Conservation (phyloP, 257 asterid genomes). For the Solanum clarkiae region DNA sequence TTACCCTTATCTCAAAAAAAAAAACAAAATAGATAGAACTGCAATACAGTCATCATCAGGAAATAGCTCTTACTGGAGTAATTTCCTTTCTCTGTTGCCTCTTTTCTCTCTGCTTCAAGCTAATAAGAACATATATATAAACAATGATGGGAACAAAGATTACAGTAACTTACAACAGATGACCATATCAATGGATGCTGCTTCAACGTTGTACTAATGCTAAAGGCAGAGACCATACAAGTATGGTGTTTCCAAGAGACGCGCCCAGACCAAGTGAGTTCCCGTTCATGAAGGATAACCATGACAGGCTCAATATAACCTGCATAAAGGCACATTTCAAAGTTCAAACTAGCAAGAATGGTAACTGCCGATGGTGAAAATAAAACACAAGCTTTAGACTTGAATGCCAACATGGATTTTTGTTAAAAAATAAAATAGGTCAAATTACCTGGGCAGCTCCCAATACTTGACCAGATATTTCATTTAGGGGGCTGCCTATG, state of each 20-base stretch:
- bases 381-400: background rate
- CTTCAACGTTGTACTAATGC: slow-evolving; percentile 84
- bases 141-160: background rate
- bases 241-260: slow-evolving; percentile 86
- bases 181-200: slow-evolving; percentile 99
- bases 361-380: background rate
- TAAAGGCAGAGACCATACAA: slow-evolving; percentile 86
- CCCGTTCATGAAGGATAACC: slow-evolving; percentile 88
- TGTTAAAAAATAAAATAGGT: background rate
- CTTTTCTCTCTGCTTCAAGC: background rate
- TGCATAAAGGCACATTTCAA: slow-evolving; percentile 16
- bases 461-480: background rate
- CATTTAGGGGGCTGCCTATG: background rate
- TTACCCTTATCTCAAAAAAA: too few relatives aligned
- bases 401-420: background rate
- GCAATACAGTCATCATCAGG: background rate
- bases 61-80: background rate
- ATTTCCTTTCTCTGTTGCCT: background rate
- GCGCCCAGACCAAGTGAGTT: slow-evolving; percentile 98
- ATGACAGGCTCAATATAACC: slow-evolving; percentile 98
- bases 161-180: slow-evolving; percentile 44
- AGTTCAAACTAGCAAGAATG: background rate
- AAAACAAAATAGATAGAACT: background rate
- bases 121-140: background rate
- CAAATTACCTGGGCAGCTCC: background rate